A percentile compares a stretch with the other conserved stretches of the same genome.
Conservation (phyloP, 2,329 filamentous ascomycete genomes). For the Ophiostoma sp. region DNA sequence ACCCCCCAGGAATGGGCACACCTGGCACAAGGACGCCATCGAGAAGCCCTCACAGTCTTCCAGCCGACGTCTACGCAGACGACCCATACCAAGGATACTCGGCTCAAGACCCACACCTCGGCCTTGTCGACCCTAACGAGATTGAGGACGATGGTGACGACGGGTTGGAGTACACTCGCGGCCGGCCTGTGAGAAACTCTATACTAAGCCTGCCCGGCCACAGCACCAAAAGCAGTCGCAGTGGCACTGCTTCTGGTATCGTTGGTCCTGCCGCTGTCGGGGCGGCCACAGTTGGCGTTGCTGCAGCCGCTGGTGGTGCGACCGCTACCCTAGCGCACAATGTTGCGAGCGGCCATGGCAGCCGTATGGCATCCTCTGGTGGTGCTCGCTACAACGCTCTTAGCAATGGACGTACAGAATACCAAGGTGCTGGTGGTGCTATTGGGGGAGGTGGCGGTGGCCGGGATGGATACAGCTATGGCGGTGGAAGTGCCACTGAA, state of each 20-base stretch:
- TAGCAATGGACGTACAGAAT: constrained; percentile 27
- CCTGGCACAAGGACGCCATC: constrained; percentile 36
- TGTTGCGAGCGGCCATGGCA: constrained; percentile 10
- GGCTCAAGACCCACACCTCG: constrained; percentile 45
- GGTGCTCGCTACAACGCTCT: constrained; percentile 53
- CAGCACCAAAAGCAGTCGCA: constrained; percentile 36
- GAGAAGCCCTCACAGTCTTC: constrained; percentile 46
- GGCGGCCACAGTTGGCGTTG: constrained; percentile 29
- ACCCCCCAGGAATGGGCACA: constrained; percentile 35
- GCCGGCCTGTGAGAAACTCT: constrained; percentile 47
- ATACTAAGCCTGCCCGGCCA: constrained; percentile 53
- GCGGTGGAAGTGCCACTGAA: constrained; percentile 40
- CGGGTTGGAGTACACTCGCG: constrained; percentile 55
- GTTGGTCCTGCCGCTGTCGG: constrained; percentile 31
- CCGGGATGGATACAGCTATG: background rate
- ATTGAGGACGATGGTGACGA: constrained; percentile 88
- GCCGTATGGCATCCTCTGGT: constrained; percentile 13
- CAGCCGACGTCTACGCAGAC: constrained; percentile 49
- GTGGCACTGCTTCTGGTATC: constrained; percentile 20
- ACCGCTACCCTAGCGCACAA: constrained; percentile 33
- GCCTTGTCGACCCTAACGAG: constrained; percentile 67
- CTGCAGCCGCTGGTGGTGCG: constrained; percentile 27
- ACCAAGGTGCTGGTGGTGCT: constrained; percentile 7
- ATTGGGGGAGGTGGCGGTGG: constrained; percentile 11
- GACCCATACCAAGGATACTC: constrained; percentile 62